Percentiles rank a stretch among this genome's conserved stretches.
Conservation (phyloP, 352 stramenopile species). For the Globisporangium okanoganense region DNA sequence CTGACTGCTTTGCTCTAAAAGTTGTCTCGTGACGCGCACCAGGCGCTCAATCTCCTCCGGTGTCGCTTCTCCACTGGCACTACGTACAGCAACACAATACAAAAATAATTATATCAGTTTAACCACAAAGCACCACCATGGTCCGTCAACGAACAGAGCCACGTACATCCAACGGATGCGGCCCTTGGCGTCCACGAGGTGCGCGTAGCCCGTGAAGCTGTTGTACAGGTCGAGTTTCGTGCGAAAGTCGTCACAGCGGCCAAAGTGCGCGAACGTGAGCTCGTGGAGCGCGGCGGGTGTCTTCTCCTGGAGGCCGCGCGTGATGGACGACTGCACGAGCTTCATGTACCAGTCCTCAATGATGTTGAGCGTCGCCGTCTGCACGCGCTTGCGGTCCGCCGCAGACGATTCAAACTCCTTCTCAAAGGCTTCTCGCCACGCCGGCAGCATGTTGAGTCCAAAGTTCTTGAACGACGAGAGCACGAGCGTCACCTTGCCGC, state of each 20-base stretch:
- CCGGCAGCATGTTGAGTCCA: conserved; percentile 74
- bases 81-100: conserved; percentile 22
- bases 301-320: conserved; percentile 49
- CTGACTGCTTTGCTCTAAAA: conserved; percentile 52
- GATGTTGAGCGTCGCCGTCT: conserved; percentile 75
- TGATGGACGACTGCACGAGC: conserved; percentile 67
- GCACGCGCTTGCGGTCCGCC: conserved; percentile 28
- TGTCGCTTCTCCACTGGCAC: conserved; percentile 58
- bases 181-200: conserved; percentile 76
- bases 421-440: conserved; percentile 67
- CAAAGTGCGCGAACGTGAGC: conserved; percentile 65
- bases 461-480: conserved; percentile 88
- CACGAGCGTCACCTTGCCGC: conserved; percentile 61
- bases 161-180: conserved; percentile 83
- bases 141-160: neutral
- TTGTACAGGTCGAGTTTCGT: conserved; percentile 80
- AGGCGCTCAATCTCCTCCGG: conserved; percentile 56
- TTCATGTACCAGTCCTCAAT: conserved; percentile 91
- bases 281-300: conserved; percentile 42
- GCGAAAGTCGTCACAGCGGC: conserved; percentile 77
- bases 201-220: conserved; percentile 83
- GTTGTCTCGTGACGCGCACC: conserved; percentile 50
- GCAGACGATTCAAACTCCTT: conserved; percentile 28
- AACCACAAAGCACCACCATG: neutral
- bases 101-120: conserved; percentile 13